Percentiles rank a stretch among this genome's conserved stretches.
Conservation (phyloP, 768 basidiomycete genomes). For the Pisolithus orientalis region DNA sequence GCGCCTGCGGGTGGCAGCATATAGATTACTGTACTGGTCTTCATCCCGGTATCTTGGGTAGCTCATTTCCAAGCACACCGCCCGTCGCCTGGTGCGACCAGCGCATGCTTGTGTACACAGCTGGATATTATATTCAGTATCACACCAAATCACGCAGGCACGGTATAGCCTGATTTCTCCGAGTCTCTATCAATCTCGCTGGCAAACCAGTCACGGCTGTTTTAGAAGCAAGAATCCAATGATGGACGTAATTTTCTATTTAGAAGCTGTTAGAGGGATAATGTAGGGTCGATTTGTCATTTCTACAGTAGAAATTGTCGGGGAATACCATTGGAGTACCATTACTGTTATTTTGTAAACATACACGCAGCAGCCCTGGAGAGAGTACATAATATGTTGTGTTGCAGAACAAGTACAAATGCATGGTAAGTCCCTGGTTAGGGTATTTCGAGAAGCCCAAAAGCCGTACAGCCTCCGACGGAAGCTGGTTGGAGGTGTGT, state of each 20-base stretch:
- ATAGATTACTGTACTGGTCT: constrained; percentile 4
- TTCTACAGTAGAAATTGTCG: no score
- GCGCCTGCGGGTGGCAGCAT: constrained; percentile 27
- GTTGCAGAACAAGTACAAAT: neutral
- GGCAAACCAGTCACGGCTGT: no score
- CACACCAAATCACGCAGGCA: no score
- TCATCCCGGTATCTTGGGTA: neutral
- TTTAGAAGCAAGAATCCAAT: no score
- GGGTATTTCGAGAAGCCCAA: neutral
- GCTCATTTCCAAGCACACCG: neutral
- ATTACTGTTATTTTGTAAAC: no score
- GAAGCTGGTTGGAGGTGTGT: neutral
- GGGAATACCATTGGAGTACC: no score
- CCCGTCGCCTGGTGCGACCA: no score
- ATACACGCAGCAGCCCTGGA: neutral
- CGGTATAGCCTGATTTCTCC: no score
- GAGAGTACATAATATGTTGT: neutral
- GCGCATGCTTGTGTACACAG: no score
- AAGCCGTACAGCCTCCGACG: neutral
- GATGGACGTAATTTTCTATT: neutral
- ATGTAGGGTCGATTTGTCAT: no score
- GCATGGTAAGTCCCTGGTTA: neutral
- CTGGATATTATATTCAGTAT: no score
- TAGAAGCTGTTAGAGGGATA: neutral
- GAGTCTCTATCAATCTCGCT: no score